Evolutionary conservation across 176 grass and related monocot genomes (phyloP).

Genomic region (Ensete ventricosum): DNA sequence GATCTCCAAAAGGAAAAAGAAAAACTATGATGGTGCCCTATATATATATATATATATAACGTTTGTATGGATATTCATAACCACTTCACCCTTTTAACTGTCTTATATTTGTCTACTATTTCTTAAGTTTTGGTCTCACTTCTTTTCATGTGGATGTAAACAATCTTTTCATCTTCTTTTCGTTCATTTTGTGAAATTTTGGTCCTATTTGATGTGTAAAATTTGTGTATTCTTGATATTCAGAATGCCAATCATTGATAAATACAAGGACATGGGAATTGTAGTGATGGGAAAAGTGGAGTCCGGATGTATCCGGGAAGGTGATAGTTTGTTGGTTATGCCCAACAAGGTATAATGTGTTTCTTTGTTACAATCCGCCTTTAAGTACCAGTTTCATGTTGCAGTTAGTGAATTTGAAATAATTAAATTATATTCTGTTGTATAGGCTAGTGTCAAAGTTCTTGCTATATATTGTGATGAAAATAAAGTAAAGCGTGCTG

Average conservation of each 20-base stretch:
- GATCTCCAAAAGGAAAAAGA: too few relatives aligned
- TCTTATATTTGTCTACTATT: too few relatives aligned
- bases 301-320: slow-evolving; percentile 62
- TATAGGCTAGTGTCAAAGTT: slow-evolving; percentile 75
- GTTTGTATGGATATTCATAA: too few relatives aligned
- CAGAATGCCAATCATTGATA: slow-evolving; percentile 97
- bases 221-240: slow-evolving; percentile 10
- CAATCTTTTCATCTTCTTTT: neutral
- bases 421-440: neutral
- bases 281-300: slow-evolving; percentile 96
- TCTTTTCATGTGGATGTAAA: too few relatives aligned
- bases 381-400: neutral
- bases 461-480: slow-evolving; percentile 71
- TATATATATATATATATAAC: too few relatives aligned
- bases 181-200: neutral
- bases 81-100: too few relatives aligned
- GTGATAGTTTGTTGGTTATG: slow-evolving; percentile 83
- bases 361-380: neutral
- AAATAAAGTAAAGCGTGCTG: slow-evolving; percentile 51
- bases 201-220: neutral
- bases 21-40: too few relatives aligned
- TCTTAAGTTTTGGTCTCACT: too few relatives aligned
- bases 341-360: slow-evolving; percentile 66
- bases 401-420: slow-evolving; percentile 3
- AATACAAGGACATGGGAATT: slow-evolving; percentile 96